Base-by-base conservation (phyloP, 2,329 filamentous ascomycete genomes). In the Claviceps sorghi region DNA sequence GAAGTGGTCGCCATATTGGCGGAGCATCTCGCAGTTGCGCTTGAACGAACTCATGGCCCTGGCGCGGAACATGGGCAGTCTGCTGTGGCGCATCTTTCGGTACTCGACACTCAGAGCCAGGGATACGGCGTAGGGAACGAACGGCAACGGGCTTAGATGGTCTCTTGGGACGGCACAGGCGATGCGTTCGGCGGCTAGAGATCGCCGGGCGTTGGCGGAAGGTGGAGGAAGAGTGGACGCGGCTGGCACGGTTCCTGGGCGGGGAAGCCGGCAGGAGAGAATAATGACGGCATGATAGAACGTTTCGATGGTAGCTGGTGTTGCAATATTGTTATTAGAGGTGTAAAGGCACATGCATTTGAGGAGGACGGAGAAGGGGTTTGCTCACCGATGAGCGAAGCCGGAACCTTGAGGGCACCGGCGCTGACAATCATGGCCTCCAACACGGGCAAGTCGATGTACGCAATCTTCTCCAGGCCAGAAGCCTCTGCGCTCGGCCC, bases 281-380 rank as follows among this genome's bases (percentile, higher is more conserved):
- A 83, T 81, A 38, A 78, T 76, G 7, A 84, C 75, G 3, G 79
- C 78, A 58, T 83, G 79, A 58, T 84, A 84, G 17, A 84, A 74
- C 1, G 77, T 73, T 57, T 83, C 80, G 7, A 83, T 71, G 0
- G 80, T 82, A 8, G 73, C 78, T 80, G 40, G 5, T 13, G 19
- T 38, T 9, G 32, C 3, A 29, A 2, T 4, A 17, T 30, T 40
- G 26, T 19, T 7, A 34, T 13, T 48, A 0, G 46, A 22, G 29
- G 4, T 6, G 11, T 9, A 10, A 32, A 19, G 3, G 44, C 26
- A 26, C 26, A 26, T 26, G 5, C 26, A 26, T 26, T 26, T 26
- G 26, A 5, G 3, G 26, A 26, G 43, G 8, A 41, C 6, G 43
- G 8, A 4, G 3, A 17, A 26, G 30, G 17, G n/a, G 21, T 50